Conservation (phyloP, 179 eudicot species). For the Corrigiola litoralis region DNA sequence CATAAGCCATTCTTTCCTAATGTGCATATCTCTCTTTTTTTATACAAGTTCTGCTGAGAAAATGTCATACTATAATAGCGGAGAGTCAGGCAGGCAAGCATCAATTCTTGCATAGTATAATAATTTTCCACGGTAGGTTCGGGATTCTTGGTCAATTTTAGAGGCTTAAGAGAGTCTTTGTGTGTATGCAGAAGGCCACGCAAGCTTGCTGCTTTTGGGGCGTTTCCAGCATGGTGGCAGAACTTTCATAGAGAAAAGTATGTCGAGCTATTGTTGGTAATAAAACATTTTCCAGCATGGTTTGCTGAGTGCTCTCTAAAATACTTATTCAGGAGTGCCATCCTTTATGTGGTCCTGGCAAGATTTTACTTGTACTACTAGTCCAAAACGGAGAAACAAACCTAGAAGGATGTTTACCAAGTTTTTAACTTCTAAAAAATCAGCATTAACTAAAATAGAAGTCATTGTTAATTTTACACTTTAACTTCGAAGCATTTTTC, state of each 20-base stretch:
- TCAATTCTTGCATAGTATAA: not conserved
- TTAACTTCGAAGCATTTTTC: too few relatives aligned
- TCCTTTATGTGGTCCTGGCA: not conserved
- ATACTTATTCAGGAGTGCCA: not conserved
- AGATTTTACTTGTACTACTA: not conserved
- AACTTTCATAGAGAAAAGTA: not conserved
- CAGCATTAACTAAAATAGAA: too few relatives aligned
- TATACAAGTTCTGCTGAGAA: too few relatives aligned
- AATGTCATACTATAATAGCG: not conserved
- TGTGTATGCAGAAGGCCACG: conserved; percentile 1
- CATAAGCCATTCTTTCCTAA: not conserved
- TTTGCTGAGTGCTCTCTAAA: not conserved
- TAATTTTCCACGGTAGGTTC: not conserved
- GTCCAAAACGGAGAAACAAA: not conserved
- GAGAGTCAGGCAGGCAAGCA: conserved; percentile 7
- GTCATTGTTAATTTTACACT: too few relatives aligned
- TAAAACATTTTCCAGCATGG: not conserved
- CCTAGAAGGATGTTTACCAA: not conserved
- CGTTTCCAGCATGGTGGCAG: not conserved
- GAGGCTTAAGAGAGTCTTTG: not conserved
- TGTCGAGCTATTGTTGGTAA: not conserved
- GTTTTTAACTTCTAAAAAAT: not conserved
- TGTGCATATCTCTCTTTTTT: not conserved
- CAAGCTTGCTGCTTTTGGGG: not conserved
- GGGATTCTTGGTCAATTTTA: not conserved